These are phyloP conservation scores for Pythium monospermum DNA, from an alignment of 352 stramenopile genomes.

Conservation along the genomic window DNA sequence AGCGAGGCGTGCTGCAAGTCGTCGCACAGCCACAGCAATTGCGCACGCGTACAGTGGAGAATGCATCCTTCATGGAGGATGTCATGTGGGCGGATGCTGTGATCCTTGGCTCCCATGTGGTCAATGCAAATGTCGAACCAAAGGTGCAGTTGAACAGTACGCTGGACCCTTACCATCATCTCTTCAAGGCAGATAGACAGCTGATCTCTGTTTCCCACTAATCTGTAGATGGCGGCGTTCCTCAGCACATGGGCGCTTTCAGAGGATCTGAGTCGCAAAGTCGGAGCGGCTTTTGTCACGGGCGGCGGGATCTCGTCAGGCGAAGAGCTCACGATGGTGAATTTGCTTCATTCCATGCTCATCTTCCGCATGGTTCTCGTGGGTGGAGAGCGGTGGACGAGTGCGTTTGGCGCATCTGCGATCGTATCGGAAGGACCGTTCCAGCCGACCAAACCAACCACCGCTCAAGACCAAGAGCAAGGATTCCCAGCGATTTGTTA, in stretches of 20 bases:
- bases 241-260: slow-evolving; percentile 67
- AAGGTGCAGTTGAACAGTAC: slow-evolving; percentile 47
- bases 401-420: slow-evolving; percentile 76
- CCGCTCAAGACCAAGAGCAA: slow-evolving; percentile 15
- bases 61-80: slow-evolving; percentile 71
- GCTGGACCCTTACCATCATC: too few species aligned
- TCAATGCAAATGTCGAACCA: slow-evolving; percentile 87
- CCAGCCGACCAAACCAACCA: slow-evolving; percentile 19
- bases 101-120: slow-evolving; percentile 78
- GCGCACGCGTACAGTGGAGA: slow-evolving; percentile 50
- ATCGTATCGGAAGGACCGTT: slow-evolving; percentile 78
- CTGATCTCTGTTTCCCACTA: neutral
- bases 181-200: too few species aligned
- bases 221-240: slow-evolving; percentile 54
- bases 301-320: slow-evolving; percentile 75
- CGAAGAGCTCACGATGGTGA: slow-evolving; percentile 84
- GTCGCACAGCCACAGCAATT: slow-evolving; percentile 30
- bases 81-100: slow-evolving; percentile 82
- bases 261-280: slow-evolving; percentile 73
- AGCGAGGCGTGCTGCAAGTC: slow-evolving; percentile 33
- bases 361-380: slow-evolving; percentile 86
- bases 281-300: slow-evolving; percentile 83
- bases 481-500: slow-evolving; percentile 57
- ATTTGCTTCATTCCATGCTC: slow-evolving; percentile 82
- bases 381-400: slow-evolving; percentile 81